Evolutionary conservation across 768 basidiomycete species (phyloP).

Genomic region (Mrakia gelida): DNA sequence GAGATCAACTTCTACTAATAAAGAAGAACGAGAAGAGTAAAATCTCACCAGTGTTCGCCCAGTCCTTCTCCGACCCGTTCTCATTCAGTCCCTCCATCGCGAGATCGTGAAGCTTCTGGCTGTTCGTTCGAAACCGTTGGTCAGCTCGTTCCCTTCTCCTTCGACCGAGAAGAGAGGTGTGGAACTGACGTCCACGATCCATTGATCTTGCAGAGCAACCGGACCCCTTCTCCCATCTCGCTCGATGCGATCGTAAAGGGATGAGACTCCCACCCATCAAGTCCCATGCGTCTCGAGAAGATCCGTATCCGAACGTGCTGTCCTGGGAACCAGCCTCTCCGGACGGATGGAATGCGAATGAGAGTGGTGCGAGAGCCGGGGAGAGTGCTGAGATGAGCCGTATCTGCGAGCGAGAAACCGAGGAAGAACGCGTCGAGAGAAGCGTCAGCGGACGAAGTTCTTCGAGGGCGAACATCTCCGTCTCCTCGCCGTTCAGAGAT

Average conservation of each 20-base stretch:
- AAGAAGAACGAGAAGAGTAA: neutral
- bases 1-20: too few relatives aligned
- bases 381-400: neutral
- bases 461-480: too few relatives aligned
- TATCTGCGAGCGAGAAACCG: neutral
- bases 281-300: neutral
- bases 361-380: constrained; percentile 1
- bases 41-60: neutral
- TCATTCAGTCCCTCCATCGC: neutral
- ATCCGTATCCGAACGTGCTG: constrained; percentile 11
- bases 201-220: constrained; percentile 1
- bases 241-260: neutral
- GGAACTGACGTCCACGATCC: constrained; percentile 6
- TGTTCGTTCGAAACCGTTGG: neutral
- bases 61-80: neutral
- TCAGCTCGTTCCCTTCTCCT: neutral
- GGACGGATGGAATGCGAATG: neutral
- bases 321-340: constrained; percentile 10
- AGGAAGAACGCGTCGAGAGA: neutral
- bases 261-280: neutral
- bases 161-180: neutral
- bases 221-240: neutral
- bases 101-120: constrained; percentile 1
- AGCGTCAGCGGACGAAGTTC: too few relatives aligned
- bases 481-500: too few relatives aligned